A percentile compares a stretch with the other conserved stretches of the same genome.
Conservation (phyloP, 2,329 filamentous ascomycete species). For the Daldinia eschscholtzii region DNA sequence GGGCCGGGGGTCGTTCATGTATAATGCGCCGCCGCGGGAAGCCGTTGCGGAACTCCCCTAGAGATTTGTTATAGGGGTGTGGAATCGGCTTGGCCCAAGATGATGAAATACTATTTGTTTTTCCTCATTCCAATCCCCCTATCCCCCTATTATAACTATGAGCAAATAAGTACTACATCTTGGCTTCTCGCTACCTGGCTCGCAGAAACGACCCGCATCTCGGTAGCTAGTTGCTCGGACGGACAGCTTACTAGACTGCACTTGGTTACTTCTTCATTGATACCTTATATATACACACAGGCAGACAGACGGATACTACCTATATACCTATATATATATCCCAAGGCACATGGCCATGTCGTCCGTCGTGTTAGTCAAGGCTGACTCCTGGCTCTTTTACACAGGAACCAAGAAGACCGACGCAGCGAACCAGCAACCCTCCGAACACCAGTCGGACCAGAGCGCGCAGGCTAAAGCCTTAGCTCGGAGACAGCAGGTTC, state of each 20-base stretch:
- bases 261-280: neutral
- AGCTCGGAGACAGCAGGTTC: constrained; percentile 64
- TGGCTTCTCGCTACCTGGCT: neutral
- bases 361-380: constrained; percentile 11
- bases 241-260: neutral
- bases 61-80: neutral
- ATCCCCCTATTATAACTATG: neutral
- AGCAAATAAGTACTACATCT: neutral
- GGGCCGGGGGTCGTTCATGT: no score
- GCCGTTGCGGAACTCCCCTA: neutral
- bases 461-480: constrained; percentile 58
- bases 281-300: neutral
- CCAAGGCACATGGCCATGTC: neutral
- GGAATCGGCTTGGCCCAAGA: neutral
- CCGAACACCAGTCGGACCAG: constrained; percentile 11
- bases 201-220: neutral
- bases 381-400: constrained; percentile 30
- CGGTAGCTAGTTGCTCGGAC: neutral
- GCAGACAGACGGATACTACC: no score
- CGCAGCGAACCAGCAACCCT: constrained; percentile 12
- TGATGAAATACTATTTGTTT: neutral
- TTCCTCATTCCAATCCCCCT: neutral
- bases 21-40: neutral
- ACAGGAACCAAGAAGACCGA: constrained; percentile 29
- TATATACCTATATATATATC: neutral